Base-by-base conservation (phyloP, 2,329 filamentous ascomycete species). In the Aspergillus quadrilineatus region DNA sequence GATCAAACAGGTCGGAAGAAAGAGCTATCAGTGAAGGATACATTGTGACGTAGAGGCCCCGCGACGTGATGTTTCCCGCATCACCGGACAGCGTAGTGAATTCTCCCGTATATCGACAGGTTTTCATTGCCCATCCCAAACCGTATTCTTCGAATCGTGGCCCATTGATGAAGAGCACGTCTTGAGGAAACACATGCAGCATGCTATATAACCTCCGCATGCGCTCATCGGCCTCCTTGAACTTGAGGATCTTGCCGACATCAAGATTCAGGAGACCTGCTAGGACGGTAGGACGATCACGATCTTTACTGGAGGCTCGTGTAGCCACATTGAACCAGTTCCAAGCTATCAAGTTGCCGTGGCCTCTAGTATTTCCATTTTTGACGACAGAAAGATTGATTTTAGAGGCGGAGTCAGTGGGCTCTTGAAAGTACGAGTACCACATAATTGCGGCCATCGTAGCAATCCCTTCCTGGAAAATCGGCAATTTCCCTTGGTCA, bases 291-390 rank as follows among this genome's bases (percentile, higher is more conserved):
- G 48, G 36, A 0, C 36, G 48, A 26, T 50, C 47, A 4, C 47
- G 22, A 36, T 50, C 47, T 8, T 50, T 50, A 14, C 47, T 50
- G n/a, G 22, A 29, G n/a, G 48, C 37, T 26, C 48, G 48, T 32
- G 48, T 42, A 8, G 48, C 48, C 14, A 50, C 48, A 6, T 50
- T 50, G 12, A 50, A 50, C 48, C 48, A 50, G 26, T 41, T 42
- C 12, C 36, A 14, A 2, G 48, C 10, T 22, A 50, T 14, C 10
- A 50, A 6, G 8, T 22, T 14, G n/a, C 9, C 37, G 9, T 50
- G 48, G 22, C 8, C 17, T 5, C 28, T 37, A 36, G 8, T 36
- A 14, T 4, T 6, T 36, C 32, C 12, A 36, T 14, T 6, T 9
- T 36, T 9, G 32, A 50, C 6, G 47, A 50, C 12, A 5, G 30